Evolutionary conservation across 2,329 filamentous ascomycete species (phyloP).

Genomic region (Exophiala aquamarina): DNA sequence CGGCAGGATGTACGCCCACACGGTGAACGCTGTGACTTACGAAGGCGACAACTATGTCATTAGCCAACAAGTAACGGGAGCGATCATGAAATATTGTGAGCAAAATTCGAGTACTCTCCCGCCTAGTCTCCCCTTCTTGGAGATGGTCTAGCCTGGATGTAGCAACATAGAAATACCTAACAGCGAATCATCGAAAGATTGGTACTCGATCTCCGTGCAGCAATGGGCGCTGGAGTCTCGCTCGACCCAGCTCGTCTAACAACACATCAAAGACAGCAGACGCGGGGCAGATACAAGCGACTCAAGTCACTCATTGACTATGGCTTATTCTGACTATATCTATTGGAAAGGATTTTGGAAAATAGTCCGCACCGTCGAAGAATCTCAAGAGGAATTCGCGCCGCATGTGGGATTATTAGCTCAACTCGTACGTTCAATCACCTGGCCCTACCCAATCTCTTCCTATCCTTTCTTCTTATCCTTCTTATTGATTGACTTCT

Average conservation of each 20-base stretch:
- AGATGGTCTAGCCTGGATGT: constrained; percentile 12
- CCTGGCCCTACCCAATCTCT: too few species aligned
- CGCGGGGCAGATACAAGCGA: constrained; percentile 28
- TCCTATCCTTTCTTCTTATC: too few species aligned
- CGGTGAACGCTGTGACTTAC: constrained; percentile 29
- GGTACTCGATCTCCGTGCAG: constrained; percentile 14
- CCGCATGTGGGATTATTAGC: constrained; percentile 9
- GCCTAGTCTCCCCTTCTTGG: constrained; percentile 26
- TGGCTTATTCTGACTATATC: constrained; percentile 29
- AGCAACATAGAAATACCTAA: constrained; percentile 5
- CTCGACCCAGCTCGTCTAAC: constrained; percentile 19
- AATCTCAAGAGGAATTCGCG: constrained; percentile 10
- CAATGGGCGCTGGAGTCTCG: constrained; percentile 27
- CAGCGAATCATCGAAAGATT: not conserved
- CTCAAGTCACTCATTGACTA: constrained; percentile 26
- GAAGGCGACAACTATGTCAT: constrained; percentile 45
- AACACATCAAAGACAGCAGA: constrained; percentile 27
- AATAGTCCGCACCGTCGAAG: constrained; percentile 12
- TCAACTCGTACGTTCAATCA: constrained; percentile 23
- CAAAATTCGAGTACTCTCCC: constrained; percentile 18
- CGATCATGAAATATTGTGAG: constrained; percentile 28
- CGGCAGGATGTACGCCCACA: constrained; percentile 23
- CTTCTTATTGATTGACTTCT: too few species aligned
- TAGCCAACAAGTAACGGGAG: constrained; percentile 37
- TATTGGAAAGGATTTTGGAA: constrained; percentile 29